Evolutionary conservation across 345 rosid species (phyloP), one percentile per base, ranked within the genome.

Genomic region (Dimocarpus longan): DNA sequence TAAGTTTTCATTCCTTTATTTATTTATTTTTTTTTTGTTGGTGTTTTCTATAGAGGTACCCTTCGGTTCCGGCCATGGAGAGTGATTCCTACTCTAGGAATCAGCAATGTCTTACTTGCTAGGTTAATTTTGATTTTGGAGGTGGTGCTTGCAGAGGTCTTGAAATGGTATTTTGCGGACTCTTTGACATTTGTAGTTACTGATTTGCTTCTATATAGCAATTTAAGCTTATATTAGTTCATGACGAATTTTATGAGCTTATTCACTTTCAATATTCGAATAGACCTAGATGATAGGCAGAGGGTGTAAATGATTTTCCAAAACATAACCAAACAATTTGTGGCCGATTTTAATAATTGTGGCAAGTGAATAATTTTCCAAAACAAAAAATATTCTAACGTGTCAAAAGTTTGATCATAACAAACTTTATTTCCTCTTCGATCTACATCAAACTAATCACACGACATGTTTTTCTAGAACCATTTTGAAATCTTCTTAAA

Each of bases 71-170:
- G 66, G 70, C 74, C 0, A 66, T 86, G 24, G 73, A 83, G 83
- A 83, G 70, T 42, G 42, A 37, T 59, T 83, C 84, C 21, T 60
- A 32, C 46, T 69, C 80, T 1, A 74, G 42, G 63, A 76, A 76
- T 71, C 80, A 79, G 75, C 84, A 83, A 86, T 86, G 88, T 68
- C 79, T 86, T 39, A 24, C 80, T 32, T 86, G 77, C 57, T 86
- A 85, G 88, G 83, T 57, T 79, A 66, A 63, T 74, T 26, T 59
- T 71, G 42, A 18, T 76, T 19, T 40, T 86, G 75, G 86, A 83
- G 77, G n/a, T 64, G 75, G 78, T 79, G 18, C 65, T 86, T 44
- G 56, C 68, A 19, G 48, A 76, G 63, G 37, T 77, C 63, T 65
- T 81, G 43, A 28, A 62, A 8, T 79, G 86, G 88, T 86, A 79